These are phyloP conservation scores for Termitomyces sp. DNA, from an alignment of 768 basidiomycete species.

Conservation along the genomic window DNA sequence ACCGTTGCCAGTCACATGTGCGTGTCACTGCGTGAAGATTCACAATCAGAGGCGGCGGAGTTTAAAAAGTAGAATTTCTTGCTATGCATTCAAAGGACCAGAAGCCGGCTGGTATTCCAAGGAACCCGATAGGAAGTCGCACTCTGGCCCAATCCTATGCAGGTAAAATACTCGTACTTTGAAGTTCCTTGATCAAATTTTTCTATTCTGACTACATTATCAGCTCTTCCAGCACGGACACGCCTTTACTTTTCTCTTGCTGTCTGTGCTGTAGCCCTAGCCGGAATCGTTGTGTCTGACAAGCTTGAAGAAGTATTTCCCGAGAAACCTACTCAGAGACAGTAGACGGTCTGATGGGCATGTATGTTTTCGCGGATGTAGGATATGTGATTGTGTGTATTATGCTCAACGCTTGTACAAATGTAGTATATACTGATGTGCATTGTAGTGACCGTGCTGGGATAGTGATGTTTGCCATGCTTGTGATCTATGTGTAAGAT, in stretches of 20 bases:
- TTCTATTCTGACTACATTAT: slow-evolving; percentile 9
- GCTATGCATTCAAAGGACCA: background rate
- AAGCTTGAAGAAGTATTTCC: slow-evolving; percentile 41
- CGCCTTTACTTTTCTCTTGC: slow-evolving; percentile 47
- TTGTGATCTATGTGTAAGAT: slow-evolving; percentile 10
- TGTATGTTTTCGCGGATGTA: background rate
- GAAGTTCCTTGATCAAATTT: no score
- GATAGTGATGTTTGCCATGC: slow-evolving; percentile 4
- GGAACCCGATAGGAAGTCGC: slow-evolving; percentile 16
- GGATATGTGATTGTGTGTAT: slow-evolving; percentile 10
- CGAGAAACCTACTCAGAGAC: slow-evolving; percentile 11
- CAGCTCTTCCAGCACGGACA: slow-evolving; percentile 50
- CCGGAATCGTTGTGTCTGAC: slow-evolving; percentile 45
- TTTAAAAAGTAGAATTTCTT: background rate
- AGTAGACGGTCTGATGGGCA: slow-evolving; percentile 3
- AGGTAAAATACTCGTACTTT: slow-evolving; percentile 17
- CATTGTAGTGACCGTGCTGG: slow-evolving; percentile 4
- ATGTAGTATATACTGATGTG: slow-evolving; percentile 2
- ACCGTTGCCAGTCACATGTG: no score
- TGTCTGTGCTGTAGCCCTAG: slow-evolving; percentile 38
- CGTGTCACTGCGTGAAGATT: no score
- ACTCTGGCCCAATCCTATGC: slow-evolving; percentile 35
- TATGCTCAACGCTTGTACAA: background rate
- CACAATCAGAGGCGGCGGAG: background rate
- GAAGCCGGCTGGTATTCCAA: slow-evolving; percentile 10